Evolutionary conservation across 2,329 filamentous ascomycete species (phyloP).

Genomic region (Tolypocladium ophioglossoides): DNA sequence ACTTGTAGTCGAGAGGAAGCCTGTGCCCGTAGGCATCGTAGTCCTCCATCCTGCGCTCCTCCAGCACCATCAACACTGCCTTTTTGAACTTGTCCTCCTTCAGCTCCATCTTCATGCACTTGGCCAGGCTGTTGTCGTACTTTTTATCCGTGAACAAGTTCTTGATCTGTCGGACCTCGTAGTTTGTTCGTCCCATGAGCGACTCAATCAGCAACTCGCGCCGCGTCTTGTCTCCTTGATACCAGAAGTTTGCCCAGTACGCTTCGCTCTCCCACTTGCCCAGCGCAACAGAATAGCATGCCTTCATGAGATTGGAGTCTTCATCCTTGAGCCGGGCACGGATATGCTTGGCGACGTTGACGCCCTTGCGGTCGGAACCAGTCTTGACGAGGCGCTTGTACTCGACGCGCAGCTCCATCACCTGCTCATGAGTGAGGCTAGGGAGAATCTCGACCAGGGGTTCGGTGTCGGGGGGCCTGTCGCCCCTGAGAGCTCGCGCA

Average conservation of each 20-base stretch:
- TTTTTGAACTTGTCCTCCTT: constrained; percentile 94
- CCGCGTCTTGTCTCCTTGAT: constrained; percentile 75
- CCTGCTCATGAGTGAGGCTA: constrained; percentile 72
- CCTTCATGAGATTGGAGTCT: constrained; percentile 73
- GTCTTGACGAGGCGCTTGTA: constrained; percentile 88
- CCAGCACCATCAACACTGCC: constrained; percentile 73
- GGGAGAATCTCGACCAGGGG: constrained; percentile 78
- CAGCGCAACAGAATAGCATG: constrained; percentile 79
- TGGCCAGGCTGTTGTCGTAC: constrained; percentile 68
- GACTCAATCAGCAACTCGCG: constrained; percentile 87
- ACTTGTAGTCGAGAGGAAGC: constrained; percentile 43
- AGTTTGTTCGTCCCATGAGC: constrained; percentile 80
- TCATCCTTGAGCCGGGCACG: constrained; percentile 65
- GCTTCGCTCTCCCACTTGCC: constrained; percentile 88
- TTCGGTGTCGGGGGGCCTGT: constrained; percentile 54
- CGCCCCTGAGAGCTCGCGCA: constrained; percentile 61
- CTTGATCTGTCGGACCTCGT: constrained; percentile 82
- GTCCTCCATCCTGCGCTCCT: constrained; percentile 78
- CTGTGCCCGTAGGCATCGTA: constrained; percentile 51
- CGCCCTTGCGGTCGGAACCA: constrained; percentile 59
- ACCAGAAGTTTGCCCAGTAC: constrained; percentile 98
- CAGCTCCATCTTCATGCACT: constrained; percentile 86
- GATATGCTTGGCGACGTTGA: constrained; percentile 80
- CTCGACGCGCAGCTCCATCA: constrained; percentile 74
- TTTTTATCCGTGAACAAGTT: constrained; percentile 84